A percentile compares a stretch with the other conserved stretches of the same genome.
Evolutionary conservation across 1,139 yeast genomes (phyloP).

Genomic region (Torulaspora globosa): DNA sequence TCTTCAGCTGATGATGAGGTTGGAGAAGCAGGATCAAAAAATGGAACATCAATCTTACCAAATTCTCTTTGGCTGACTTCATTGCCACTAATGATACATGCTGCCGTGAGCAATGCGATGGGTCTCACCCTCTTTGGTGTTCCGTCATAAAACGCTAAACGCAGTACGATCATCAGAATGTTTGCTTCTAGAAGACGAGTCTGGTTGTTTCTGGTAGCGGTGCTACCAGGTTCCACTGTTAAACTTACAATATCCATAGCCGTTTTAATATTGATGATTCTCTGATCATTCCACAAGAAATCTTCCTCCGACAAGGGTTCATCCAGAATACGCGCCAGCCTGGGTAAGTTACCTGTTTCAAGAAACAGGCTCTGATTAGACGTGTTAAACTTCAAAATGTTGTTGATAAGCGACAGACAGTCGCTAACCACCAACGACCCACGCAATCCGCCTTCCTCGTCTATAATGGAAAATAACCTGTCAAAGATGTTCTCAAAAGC

Average conservation of each 20-base stretch:
- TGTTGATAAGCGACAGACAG: conserved; percentile 70
- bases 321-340: conserved; percentile 56
- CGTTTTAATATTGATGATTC: conserved; percentile 60
- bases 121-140: conserved; percentile 64
- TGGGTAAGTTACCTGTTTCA: conserved; percentile 75
- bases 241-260: conserved; percentile 69
- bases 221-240: conserved; percentile 72
- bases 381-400: conserved; percentile 74
- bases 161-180: conserved; percentile 59
- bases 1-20: conserved; percentile 25
- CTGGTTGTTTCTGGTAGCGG: conserved; percentile 61
- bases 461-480: conserved; percentile 67
- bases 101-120: conserved; percentile 65
- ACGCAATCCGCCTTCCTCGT: conserved; percentile 83
- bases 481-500: conserved; percentile 95
- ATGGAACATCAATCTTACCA: conserved; percentile 85
- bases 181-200: conserved; percentile 57
- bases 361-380: conserved; percentile 86
- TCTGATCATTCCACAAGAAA: conserved; percentile 68
- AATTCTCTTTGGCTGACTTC: conserved; percentile 62
- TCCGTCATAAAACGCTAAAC: conserved; percentile 61
- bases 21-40: conserved; percentile 77
- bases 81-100: conserved; percentile 68
- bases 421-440: conserved; percentile 92
- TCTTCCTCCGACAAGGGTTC: conserved; percentile 53